A percentile compares a stretch with the other conserved stretches of the same genome.
These are phyloP conservation scores for Schizochytrium sp. DNA, from an alignment of 108 stramenopile genomes.

Conservation along the genomic window DNA sequence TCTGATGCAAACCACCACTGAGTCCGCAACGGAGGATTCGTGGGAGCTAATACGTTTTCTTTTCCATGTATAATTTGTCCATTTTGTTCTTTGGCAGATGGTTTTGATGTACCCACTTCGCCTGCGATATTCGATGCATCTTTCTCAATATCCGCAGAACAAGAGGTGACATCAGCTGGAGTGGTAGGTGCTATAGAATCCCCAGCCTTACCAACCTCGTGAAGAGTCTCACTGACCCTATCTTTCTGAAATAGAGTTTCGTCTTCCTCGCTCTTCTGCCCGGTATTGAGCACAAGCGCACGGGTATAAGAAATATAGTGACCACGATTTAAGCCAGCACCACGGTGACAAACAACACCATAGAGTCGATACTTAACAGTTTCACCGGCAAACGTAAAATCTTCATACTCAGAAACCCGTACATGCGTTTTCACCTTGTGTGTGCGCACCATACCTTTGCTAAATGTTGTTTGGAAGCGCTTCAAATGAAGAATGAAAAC, in stretches of 20 bases:
- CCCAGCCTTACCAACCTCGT: too few relatives aligned
- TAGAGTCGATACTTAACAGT: background rate
- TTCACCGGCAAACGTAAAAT: background rate
- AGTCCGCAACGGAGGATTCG: background rate
- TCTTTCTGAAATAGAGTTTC: background rate
- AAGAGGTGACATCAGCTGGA: too few relatives aligned
- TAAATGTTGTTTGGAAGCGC: slow-evolving; percentile 54
- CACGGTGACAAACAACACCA: slow-evolving; percentile 43
- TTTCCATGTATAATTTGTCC: too few relatives aligned
- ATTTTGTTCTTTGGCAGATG: too few relatives aligned
- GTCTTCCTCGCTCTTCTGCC: background rate
- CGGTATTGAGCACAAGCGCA: background rate
- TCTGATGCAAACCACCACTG: slow-evolving; percentile 30
- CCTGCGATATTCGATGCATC: background rate
- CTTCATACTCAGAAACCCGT: background rate
- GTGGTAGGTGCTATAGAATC: too few relatives aligned
- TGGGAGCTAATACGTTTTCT: too few relatives aligned
- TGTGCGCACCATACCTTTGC: background rate
- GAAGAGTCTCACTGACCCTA: too few relatives aligned
- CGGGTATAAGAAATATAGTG: slow-evolving; percentile 49
- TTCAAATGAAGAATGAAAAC: slow-evolving; percentile 23
- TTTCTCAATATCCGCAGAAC: background rate
- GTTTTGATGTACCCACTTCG: background rate
- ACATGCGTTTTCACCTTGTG: slow-evolving; percentile 23
- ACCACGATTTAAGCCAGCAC: background rate